Evolutionary conservation across 2,329 filamentous ascomycete species (phyloP), one percentile per base, ranked within the genome.

Genomic region (Penicillium aurantiogriseum): DNA sequence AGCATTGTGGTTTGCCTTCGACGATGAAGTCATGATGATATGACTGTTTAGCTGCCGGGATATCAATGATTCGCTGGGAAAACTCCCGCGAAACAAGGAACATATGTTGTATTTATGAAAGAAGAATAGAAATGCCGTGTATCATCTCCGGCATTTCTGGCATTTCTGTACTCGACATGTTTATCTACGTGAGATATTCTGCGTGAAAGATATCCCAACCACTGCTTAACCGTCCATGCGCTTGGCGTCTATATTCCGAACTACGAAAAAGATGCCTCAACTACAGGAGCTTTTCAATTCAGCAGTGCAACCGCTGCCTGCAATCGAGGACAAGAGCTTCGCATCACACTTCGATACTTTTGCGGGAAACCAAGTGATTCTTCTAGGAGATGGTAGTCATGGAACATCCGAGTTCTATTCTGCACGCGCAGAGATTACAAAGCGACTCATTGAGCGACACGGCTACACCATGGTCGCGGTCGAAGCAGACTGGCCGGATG

Each of bases 361-460:
- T 59, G 74, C 68, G 5, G 65, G 70, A 21, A 75, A 73, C 47
- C 72, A 73, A 33, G 66, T 81, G 19, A 73, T 80, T 23, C 73
- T 80, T 5, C 69, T 81, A 10, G 79, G 78, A 1, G 79, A 80
- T 60, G 77, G 73, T 35, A 80, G 76, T 57, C 81, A 83, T 66
- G 81, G 81, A 29, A 83, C 81, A 3, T 83, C 81, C 0, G 81
- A 83, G 56, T 83, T 83, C 72, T 84, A 84, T 63, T 58, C 70
- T 29, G 80, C 80, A 4, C 78, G 81, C 15, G 79, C 80, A 17
- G 77, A 77, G 39, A 80, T 83, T 47, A 83, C 81, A 2, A 78
- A 81, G 58, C 75, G 76, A 44, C 71, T 83, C 25, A 80, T 83
- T 59, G 60, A 75, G 7, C 63, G 78, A 39, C 80, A 83, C 62